These are phyloP conservation scores for Xylaria digitata DNA, from an alignment of 2,329 filamentous ascomycete genomes.

Conservation along the genomic window DNA sequence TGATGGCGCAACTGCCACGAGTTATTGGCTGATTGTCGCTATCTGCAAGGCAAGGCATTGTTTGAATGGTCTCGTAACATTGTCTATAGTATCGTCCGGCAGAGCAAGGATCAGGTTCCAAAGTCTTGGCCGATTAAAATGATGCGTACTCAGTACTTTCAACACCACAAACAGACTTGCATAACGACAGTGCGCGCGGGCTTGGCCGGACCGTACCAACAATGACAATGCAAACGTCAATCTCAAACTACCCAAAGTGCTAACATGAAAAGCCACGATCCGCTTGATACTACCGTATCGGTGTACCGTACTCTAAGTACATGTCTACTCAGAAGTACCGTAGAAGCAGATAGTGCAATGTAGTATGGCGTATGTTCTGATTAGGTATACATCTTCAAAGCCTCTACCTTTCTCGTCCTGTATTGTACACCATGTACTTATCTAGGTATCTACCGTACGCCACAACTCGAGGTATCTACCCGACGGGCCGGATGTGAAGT, in stretches of 20 bases:
- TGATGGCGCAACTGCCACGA: slow-evolving; percentile 18
- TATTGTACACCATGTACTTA: background rate
- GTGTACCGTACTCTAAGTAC: slow-evolving; percentile 2
- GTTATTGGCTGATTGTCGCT: slow-evolving; percentile 1
- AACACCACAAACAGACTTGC: slow-evolving; percentile 33
- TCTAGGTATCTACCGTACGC: background rate
- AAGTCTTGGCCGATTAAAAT: slow-evolving; percentile 18
- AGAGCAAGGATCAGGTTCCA: slow-evolving; percentile 19
- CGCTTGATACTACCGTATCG: slow-evolving; percentile 9
- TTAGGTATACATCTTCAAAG: background rate
- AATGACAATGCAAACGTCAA: slow-evolving; percentile 24
- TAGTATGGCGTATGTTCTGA: background rate
- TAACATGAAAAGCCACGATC: slow-evolving; percentile 27
- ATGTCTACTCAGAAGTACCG: slow-evolving; percentile 14
- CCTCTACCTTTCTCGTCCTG: slow-evolving; percentile 4
- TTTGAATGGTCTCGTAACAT: slow-evolving; percentile 25
- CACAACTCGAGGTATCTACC: background rate
- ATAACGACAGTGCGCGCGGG: slow-evolving; percentile 33
- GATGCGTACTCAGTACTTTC: slow-evolving; percentile 7
- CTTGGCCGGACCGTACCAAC: slow-evolving; percentile 18
- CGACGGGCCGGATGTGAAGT: slow-evolving; percentile 5
- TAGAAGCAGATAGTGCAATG: background rate
- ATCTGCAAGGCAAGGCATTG: slow-evolving; percentile 26
- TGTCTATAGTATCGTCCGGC: slow-evolving; percentile 4
- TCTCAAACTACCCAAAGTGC: background rate